Percentiles rank a stretch among this genome's conserved stretches.
Conservation (phyloP, 345 rosid species). For the Nephelium lappaceum region DNA sequence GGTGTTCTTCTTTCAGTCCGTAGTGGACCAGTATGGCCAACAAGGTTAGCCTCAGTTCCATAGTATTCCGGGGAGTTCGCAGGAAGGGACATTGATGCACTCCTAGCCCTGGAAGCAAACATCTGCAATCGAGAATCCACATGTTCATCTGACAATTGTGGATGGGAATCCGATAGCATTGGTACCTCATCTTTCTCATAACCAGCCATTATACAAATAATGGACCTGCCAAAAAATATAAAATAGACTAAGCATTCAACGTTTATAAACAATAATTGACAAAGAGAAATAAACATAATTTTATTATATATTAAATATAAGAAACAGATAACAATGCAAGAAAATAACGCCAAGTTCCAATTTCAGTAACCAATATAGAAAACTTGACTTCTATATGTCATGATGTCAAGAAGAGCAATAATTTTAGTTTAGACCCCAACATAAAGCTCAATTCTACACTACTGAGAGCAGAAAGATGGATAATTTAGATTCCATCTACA, state of each 20-base stretch:
- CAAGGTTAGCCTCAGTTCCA: constrained; percentile 44
- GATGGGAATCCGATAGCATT: constrained; percentile 51
- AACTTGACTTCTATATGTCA: neutral
- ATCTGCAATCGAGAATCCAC: constrained; percentile 39
- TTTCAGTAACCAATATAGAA: neutral
- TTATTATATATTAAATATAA: neutral
- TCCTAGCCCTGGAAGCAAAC: constrained; percentile 48
- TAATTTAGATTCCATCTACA: neutral
- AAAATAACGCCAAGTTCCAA: neutral
- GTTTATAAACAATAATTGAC: neutral
- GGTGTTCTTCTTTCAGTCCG: constrained; percentile 62
- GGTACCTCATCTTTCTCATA: constrained; percentile 68
- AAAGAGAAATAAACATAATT: neutral
- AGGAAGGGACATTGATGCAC: constrained; percentile 68
- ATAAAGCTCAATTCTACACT: neutral
- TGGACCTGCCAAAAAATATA: constrained; percentile 24
- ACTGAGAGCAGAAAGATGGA: neutral
- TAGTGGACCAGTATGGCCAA: constrained; percentile 83
- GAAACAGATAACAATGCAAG: neutral
- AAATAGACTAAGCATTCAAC: constrained; percentile 1
- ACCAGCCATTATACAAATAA: constrained; percentile 40
- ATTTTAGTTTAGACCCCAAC: neutral
- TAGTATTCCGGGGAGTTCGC: constrained; percentile 45
- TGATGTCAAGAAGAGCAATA: constrained; percentile 1
- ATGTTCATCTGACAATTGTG: constrained; percentile 30